These are phyloP conservation scores for Quercus tomentella DNA, from an alignment of 331 rosid species.

Conservation along the genomic window DNA sequence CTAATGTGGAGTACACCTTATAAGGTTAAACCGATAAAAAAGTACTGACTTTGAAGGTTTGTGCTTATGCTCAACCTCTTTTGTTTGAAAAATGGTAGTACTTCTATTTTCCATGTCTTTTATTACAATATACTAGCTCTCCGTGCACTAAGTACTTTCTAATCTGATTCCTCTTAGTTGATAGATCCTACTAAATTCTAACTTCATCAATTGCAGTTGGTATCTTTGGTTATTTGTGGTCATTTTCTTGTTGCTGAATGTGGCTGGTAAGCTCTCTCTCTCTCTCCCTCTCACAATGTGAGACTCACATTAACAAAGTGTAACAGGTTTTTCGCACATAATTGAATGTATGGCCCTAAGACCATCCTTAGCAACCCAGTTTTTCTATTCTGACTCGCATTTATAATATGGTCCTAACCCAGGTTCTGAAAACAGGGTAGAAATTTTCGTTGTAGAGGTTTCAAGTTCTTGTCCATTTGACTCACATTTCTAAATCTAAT, in stretches of 20 bases:
- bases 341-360: not conserved
- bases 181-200: not conserved
- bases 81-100: too few species aligned
- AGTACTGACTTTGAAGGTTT: too few species aligned
- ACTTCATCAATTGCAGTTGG: slow-evolving; percentile 39
- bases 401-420: not conserved
- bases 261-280: slow-evolving; percentile 33
- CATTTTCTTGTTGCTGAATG: slow-evolving; percentile 44
- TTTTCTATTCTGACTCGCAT: not conserved
- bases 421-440: not conserved
- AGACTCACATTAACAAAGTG: not conserved
- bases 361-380: not conserved
- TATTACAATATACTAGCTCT: not conserved
- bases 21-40: not conserved
- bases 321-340: not conserved
- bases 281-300: not conserved
- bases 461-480: not conserved
- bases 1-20: not conserved
- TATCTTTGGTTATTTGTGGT: slow-evolving; percentile 52
- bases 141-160: not conserved
- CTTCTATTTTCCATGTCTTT: too few species aligned
- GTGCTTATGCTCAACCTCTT: too few species aligned
- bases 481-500: not conserved
- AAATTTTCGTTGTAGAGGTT: not conserved
- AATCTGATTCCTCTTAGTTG: not conserved